Conservation (phyloP, 2,329 filamentous ascomycete species). For the Epichloe festucae region DNA sequence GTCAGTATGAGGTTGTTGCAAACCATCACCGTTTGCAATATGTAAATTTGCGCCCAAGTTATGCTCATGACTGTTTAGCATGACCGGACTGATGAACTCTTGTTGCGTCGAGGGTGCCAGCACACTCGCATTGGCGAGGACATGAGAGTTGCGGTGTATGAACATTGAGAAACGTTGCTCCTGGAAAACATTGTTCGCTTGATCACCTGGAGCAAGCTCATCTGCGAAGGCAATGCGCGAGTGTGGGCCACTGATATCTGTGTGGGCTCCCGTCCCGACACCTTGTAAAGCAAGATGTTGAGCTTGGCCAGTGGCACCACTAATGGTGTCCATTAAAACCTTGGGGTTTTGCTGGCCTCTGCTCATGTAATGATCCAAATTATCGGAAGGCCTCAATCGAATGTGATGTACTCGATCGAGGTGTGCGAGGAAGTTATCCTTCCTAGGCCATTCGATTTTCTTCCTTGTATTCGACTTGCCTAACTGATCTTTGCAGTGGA, state of each 20-base stretch:
- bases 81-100: background rate
- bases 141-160: background rate
- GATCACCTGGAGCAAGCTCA: background rate
- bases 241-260: background rate
- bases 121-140: conserved; percentile 1
- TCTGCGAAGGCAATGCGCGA: background rate
- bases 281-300: conserved; percentile 6
- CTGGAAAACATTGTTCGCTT: background rate
- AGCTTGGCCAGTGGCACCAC: background rate
- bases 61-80: background rate
- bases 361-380: conserved; percentile 23
- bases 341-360: conserved; percentile 3
- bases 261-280: conserved; percentile 2
- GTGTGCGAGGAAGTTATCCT: conserved; percentile 81
- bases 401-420: conserved; percentile 52
- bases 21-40: background rate
- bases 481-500: background rate
- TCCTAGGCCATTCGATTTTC: conserved; percentile 51
- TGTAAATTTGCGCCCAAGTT: background rate
- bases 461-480: conserved; percentile 33
- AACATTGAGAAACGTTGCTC: background rate
- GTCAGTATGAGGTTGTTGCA: background rate
- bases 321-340: conserved; percentile 4
- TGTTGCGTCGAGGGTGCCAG: background rate
- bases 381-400: conserved; percentile 22